Evolutionary conservation across 169 alveolate species (phyloP).

Genomic region (Perkinsus marinus): DNA sequence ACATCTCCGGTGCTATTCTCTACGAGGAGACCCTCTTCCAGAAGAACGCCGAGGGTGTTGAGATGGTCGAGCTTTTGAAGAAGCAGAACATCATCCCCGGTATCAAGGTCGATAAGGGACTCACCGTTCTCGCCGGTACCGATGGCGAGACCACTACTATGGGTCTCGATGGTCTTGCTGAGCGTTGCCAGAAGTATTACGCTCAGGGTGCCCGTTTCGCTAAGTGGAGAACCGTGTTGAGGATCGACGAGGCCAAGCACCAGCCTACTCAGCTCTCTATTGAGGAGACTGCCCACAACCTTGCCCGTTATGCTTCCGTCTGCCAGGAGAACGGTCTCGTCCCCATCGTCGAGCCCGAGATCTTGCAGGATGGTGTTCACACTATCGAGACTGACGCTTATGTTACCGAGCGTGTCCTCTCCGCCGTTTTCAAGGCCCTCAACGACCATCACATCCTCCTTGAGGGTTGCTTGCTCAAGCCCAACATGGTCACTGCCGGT

Average conservation of each 20-base stretch:
- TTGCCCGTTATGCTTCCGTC: slow-evolving; percentile 90
- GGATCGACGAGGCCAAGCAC: slow-evolving; percentile 58
- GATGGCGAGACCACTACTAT: slow-evolving; percentile 65
- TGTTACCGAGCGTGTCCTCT: slow-evolving; percentile 76
- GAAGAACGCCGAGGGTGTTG: slow-evolving; percentile 53
- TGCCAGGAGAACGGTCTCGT: slow-evolving; percentile 87
- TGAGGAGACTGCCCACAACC: slow-evolving; percentile 75
- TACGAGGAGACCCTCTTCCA: slow-evolving; percentile 89
- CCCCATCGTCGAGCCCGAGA: slow-evolving; percentile 95
- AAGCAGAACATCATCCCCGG: slow-evolving; percentile 80
- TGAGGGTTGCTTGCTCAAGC: slow-evolving; percentile 87
- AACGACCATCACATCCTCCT: slow-evolving; percentile 71
- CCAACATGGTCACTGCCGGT: slow-evolving; percentile 93
- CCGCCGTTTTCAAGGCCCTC: slow-evolving; percentile 75
- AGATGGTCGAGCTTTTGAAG: slow-evolving; percentile 45
- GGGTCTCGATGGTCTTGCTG: slow-evolving; percentile 87
- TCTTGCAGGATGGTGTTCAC: slow-evolving; percentile 85
- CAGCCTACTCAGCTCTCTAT: slow-evolving; percentile 77
- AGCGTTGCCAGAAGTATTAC: slow-evolving; percentile 79
- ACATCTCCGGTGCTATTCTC: slow-evolving; percentile 84
- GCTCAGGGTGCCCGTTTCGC: slow-evolving; percentile 90
- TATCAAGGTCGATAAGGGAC: slow-evolving; percentile 84
- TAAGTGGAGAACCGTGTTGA: slow-evolving; percentile 91
- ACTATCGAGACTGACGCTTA: slow-evolving; percentile 78
- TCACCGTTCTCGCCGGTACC: slow-evolving; percentile 63